phyloP scores from a whole-genome alignment of 148 eudicot genomes.

The Suaeda aralocaspica region DNA sequence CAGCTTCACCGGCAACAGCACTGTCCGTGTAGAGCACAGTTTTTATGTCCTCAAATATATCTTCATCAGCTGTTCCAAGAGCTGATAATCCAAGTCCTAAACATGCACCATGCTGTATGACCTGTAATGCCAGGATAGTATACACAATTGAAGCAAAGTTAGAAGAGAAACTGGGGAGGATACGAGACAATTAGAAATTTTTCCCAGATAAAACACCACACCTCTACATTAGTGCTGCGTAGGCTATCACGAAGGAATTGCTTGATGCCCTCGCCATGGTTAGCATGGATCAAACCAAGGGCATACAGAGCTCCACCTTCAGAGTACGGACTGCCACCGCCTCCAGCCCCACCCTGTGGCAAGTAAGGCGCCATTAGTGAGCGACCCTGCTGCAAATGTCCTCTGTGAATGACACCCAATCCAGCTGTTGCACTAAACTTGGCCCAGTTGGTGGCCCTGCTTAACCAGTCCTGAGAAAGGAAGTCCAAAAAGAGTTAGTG shows the following conservation, averaged over 20 bases:
- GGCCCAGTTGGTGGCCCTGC: conserved; percentile 98
- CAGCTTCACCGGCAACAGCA: conserved; percentile 99
- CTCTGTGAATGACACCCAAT: conserved; percentile 89
- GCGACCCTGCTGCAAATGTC: conserved; percentile 93
- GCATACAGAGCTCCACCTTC: conserved; percentile 99
- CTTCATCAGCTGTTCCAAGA: conserved; percentile 96
- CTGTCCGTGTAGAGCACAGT: conserved; percentile 85
- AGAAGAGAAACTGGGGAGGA: neutral
- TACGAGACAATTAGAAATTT: neutral
- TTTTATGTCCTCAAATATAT: conserved; percentile 79
- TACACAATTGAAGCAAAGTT: neutral
- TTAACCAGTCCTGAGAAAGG: conserved; percentile 81
- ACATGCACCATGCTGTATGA: conserved; percentile 97
- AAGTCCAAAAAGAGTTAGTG: conserved; percentile 11
- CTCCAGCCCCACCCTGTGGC: conserved; percentile 92
- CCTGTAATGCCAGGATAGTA: conserved; percentile 45
- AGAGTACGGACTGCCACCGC: conserved; percentile 95
- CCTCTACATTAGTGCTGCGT: conserved; percentile 88
- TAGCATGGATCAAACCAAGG: conserved; percentile 93
- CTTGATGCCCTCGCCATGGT: conserved; percentile 96
- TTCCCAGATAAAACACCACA: conserved; percentile 16
- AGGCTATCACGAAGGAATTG: conserved; percentile 91
- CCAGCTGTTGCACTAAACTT: conserved; percentile 99
- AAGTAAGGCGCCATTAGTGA: conserved; percentile 97
- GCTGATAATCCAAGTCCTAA: conserved; percentile 95